These are phyloP conservation scores for Boletales sp. DNA, from an alignment of 768 basidiomycete genomes.

Conservation along the genomic window DNA sequence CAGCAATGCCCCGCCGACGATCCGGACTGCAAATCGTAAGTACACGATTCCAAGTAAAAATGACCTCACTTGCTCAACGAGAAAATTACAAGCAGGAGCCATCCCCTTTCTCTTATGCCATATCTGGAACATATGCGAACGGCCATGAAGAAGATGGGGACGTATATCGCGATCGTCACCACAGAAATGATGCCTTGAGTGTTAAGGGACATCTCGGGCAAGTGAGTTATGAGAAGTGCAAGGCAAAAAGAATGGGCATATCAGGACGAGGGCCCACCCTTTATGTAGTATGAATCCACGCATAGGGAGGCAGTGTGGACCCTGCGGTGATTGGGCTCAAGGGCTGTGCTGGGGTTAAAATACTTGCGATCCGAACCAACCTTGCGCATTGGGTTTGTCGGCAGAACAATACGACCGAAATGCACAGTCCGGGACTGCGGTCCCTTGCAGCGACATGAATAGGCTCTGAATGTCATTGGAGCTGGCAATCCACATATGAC, in stretches of 20 bases:
- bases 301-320: conserved; percentile 18
- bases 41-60: not conserved
- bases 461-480: too few relatives aligned
- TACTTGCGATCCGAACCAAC: not conserved
- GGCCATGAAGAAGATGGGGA: conserved; percentile 49
- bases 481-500: too few relatives aligned
- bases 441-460: too few relatives aligned
- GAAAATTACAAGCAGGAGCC: conserved; percentile 65
- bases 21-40: conserved; percentile 42
- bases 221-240: not conserved
- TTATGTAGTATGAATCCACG: conserved; percentile 20
- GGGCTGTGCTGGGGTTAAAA: conserved; percentile 9
- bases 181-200: conserved; percentile 52
- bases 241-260: not conserved
- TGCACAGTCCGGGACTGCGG: too few relatives aligned
- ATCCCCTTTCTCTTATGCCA: conserved; percentile 59
- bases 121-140: conserved; percentile 47
- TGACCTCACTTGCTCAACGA: conserved; percentile 43
- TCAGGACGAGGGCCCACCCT: conserved; percentile 1
- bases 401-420: too few relatives aligned
- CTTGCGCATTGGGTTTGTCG: too few relatives aligned
- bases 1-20: conserved; percentile 53
- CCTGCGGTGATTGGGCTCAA: not conserved
- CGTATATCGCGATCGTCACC: conserved; percentile 56
- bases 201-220: conserved; percentile 33